Evolutionary conservation across 2,329 filamentous ascomycete genomes (phyloP), one percentile per base, ranked within the genome.

Genomic region (Microcera coccophila): DNA sequence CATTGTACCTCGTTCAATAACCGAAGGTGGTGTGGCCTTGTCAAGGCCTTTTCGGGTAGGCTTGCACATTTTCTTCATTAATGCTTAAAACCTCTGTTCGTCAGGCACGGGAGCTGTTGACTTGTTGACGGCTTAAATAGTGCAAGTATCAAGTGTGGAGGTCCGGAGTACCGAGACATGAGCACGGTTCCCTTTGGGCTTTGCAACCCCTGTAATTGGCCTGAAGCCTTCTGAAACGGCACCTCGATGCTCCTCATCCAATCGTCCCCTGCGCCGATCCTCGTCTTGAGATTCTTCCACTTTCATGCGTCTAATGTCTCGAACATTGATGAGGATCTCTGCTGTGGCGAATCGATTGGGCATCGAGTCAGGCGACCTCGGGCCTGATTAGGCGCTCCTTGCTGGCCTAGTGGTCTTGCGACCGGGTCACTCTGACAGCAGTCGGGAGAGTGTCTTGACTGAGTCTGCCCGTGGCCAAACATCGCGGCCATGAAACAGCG

Each of bases 401-500:
- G 15, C 47, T 43, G 42, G 48, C 49, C 50, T 42, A 55, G 44
- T 53, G 52, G 52, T 7, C 41, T 47, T 47, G 52, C 42, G 41
- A 41, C 52, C 48, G 45, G 48, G 42, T 26, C 26, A 33, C 19
- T 26, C 19, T 20, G 24, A 28, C 15, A 16, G 34, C 20, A 49
- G 39, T 38, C 33, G 31, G 15, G 28, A 38, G 44, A 50, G 39
- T 41, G 40, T 45, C 44, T 51, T 46, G 35, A 33, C 38, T 41
- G 38, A 41, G 39, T 39, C 53, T 39, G 44, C 26, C 28, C 38
- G 31, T 29, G 54, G 48, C 55, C 57, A 45, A 29, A 48, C 42
- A 47, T 43, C n/a, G 45, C 28, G 53, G 34, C 58, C 51, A 49
- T 59, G 58, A 59, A 53, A 59, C 57, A 36, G 39, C 45, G 47